phyloP scores from a whole-genome alignment of 2,329 filamentous ascomycete species.

The Ophiosphaerella herpotricha region DNA sequence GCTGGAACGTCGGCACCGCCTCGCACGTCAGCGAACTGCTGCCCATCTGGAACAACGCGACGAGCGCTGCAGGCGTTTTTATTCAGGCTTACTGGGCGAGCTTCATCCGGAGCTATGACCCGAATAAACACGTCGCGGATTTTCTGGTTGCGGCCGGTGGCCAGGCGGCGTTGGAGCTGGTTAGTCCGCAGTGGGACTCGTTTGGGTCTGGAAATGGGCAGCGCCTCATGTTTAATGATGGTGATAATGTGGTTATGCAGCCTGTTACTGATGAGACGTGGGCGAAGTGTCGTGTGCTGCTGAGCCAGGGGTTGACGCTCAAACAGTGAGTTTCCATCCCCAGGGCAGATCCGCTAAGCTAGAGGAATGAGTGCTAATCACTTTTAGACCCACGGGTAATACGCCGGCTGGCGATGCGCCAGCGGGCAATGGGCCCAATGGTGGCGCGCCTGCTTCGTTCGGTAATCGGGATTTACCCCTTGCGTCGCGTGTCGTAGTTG shows the following conservation, averaged over 20 bases:
- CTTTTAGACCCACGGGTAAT: neutral
- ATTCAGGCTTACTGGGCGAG: slow-evolving; percentile 51
- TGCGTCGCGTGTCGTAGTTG: neutral
- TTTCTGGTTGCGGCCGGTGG: slow-evolving; percentile 15
- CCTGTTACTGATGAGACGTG: slow-evolving; percentile 24
- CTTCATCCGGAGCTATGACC: slow-evolving; percentile 48
- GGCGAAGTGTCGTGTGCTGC: slow-evolving; percentile 29
- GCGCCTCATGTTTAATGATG: slow-evolving; percentile 33
- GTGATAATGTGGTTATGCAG: slow-evolving; percentile 38
- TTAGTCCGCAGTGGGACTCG: slow-evolving; percentile 34
- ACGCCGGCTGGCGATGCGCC: neutral
- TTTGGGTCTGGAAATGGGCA: slow-evolving; percentile 23
- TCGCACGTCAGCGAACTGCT: slow-evolving; percentile 45
- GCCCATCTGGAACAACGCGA: slow-evolving; percentile 47
- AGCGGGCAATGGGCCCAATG: neutral
- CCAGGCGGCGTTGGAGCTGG: slow-evolving; percentile 17
- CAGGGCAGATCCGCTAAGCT: neutral
- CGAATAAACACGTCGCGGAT: slow-evolving; percentile 44
- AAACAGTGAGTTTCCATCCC: slow-evolving; percentile 33
- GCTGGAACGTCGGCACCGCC: slow-evolving; percentile 53
- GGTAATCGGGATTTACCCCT: neutral
- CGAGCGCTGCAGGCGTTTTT: slow-evolving; percentile 31
- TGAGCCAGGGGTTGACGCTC: slow-evolving; percentile 32
- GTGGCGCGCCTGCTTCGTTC: neutral
- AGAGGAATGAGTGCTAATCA: neutral